A percentile compares a stretch with the other conserved stretches of the same genome.
These are phyloP conservation scores for Xylariaceae sp. DNA, from an alignment of 2,329 filamentous ascomycete species.

Conservation along the genomic window DNA sequence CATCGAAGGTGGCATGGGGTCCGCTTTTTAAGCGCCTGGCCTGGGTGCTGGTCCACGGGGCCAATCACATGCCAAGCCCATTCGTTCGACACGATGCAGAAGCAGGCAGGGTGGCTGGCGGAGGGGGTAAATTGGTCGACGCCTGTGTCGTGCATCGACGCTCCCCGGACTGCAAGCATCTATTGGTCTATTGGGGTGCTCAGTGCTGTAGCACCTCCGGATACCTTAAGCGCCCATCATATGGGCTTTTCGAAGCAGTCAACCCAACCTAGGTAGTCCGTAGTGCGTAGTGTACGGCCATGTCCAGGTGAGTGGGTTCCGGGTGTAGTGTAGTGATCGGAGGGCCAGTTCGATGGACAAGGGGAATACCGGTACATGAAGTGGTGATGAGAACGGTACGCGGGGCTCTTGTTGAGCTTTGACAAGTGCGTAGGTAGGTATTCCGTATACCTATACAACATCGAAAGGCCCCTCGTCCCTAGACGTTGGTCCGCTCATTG, in stretches of 20 bases:
- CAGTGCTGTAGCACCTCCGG: constrained; percentile 1
- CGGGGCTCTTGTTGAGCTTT: background rate
- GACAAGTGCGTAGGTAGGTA: background rate
- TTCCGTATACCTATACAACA: background rate
- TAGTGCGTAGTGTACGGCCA: background rate
- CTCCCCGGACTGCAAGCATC: constrained; percentile 8
- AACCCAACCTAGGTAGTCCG: background rate
- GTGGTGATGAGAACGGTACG: background rate
- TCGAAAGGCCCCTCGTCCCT: background rate
- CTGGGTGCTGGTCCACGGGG: background rate
- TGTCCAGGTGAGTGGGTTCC: background rate
- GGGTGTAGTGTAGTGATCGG: too few relatives aligned
- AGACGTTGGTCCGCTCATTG: background rate
- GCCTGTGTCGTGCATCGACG: constrained; percentile 18
- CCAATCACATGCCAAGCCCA: constrained; percentile 11
- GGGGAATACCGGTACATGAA: background rate
- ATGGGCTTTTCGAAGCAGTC: constrained; percentile 6
- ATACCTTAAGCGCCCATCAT: constrained; percentile 19
- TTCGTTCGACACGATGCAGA: background rate
- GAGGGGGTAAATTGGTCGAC: constrained; percentile 15
- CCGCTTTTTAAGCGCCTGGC: constrained; percentile 21
- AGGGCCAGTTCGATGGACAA: background rate
- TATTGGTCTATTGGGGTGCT: too few relatives aligned
- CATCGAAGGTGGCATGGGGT: constrained; percentile 12
- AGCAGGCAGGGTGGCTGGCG: constrained; percentile 9